Evolutionary conservation across 192 early-diverging fungal species (phyloP).

Genomic region (Allomyces arbusculus): DNA sequence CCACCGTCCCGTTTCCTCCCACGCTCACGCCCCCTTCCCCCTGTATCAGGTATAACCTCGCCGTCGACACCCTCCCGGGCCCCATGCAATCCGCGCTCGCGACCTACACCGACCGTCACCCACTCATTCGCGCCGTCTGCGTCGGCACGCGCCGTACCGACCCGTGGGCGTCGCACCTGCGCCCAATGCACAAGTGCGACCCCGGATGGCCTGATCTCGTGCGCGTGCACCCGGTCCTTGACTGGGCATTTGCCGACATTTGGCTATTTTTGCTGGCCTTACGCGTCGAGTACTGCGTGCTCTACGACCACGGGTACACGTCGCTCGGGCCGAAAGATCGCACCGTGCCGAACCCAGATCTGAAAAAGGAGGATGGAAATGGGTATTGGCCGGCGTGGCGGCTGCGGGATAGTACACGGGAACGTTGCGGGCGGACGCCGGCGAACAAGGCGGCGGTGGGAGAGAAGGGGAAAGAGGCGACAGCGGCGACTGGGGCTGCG

Average conservation of each 20-base stretch:
- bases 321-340: slow-evolving; percentile 69
- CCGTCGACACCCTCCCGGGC: background rate
- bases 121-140: background rate
- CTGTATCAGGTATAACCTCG: too few species aligned
- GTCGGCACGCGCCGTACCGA: slow-evolving; percentile 23
- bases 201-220: slow-evolving; percentile 76
- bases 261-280: slow-evolving; percentile 53
- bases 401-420: slow-evolving; percentile 32
- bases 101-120: background rate
- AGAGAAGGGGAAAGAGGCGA: too few species aligned
- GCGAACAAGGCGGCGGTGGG: too few species aligned
- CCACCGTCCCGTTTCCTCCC: too few species aligned
- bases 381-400: slow-evolving; percentile 43
- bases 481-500: too few species aligned
- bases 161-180: slow-evolving; percentile 7
- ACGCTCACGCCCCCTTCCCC: too few species aligned
- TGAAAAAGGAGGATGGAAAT: slow-evolving; percentile 21
- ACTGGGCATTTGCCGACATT: slow-evolving; percentile 69
- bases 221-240: slow-evolving; percentile 77
- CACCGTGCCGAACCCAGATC: slow-evolving; percentile 65
- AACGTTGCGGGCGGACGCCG: slow-evolving; percentile 37
- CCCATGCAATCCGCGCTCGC: slow-evolving; percentile 4
- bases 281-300: slow-evolving; percentile 57
- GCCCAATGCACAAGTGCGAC: slow-evolving; percentile 37
- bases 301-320: slow-evolving; percentile 89